These are phyloP conservation scores for Nadsonia starkeyi-henricii DNA, from an alignment of 1,139 yeast species.

Conservation along the genomic window DNA sequence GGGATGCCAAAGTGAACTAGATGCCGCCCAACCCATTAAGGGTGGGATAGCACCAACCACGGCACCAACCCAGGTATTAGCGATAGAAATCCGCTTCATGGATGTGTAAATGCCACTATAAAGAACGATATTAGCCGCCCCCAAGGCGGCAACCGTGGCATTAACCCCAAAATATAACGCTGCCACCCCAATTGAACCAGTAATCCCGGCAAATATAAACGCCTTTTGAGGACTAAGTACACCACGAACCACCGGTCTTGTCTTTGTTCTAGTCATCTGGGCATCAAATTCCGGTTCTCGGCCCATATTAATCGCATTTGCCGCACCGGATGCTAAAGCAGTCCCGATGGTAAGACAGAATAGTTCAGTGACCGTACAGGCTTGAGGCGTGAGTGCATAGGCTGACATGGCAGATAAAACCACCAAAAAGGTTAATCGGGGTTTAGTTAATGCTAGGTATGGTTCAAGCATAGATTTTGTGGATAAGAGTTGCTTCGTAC, in stretches of 20 bases:
- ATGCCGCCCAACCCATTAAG: conserved; percentile 98
- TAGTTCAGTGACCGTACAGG: conserved; percentile 57
- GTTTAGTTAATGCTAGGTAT: conserved; percentile 73
- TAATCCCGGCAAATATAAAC: conserved; percentile 55
- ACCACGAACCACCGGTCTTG: conserved; percentile 86
- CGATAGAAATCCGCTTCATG: conserved; percentile 65
- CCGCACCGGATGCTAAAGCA: conserved; percentile 78
- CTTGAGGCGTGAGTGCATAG: conserved; percentile 79
- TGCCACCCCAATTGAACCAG: conserved; percentile 60
- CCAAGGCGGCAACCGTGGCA: conserved; percentile 67
- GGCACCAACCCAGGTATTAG: conserved; percentile 98
- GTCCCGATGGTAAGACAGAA: conserved; percentile 73
- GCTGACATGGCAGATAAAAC: conserved; percentile 88
- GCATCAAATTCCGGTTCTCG: conserved; percentile 85
- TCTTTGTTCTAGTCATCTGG: conserved; percentile 77
- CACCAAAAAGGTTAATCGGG: conserved; percentile 73
- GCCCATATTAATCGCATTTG: conserved; percentile 95
- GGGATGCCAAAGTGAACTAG: conserved; percentile 63
- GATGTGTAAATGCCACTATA: conserved; percentile 90
- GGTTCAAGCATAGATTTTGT: conserved; percentile 14
- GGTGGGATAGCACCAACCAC: conserved; percentile 98
- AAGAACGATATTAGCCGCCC: conserved; percentile 60
- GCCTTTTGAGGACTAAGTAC: conserved; percentile 64
- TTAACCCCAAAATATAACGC: conserved; percentile 72
- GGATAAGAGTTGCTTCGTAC: conserved; percentile 1